Conservation (phyloP, 768 basidiomycete species). For the Lentinula edodes region DNA sequence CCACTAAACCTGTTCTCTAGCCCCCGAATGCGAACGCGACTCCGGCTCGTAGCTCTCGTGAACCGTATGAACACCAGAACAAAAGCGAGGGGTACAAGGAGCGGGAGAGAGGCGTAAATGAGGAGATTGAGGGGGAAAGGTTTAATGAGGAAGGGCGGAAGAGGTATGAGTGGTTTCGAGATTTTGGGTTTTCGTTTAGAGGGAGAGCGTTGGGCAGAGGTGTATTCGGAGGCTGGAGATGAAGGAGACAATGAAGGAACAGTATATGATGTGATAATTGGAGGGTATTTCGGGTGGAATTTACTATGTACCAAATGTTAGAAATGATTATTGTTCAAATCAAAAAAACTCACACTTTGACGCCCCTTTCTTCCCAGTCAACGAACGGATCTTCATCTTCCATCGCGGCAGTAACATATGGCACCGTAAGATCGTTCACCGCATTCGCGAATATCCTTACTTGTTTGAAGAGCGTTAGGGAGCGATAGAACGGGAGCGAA, state of each 20-base stretch:
- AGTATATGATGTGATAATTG: neutral
- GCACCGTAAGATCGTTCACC: slow-evolving; percentile 80
- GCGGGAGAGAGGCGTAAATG: slow-evolving; percentile 50
- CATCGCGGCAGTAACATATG: slow-evolving; percentile 75
- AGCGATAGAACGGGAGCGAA: slow-evolving; percentile 69
- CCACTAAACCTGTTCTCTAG: slow-evolving; percentile 45
- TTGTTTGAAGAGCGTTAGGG: slow-evolving; percentile 58
- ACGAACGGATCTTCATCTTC: slow-evolving; percentile 64
- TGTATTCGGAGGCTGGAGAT: neutral
- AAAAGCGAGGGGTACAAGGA: slow-evolving; percentile 60
- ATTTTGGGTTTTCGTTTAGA: too few relatives aligned
- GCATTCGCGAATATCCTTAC: slow-evolving; percentile 80
- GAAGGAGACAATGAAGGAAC: too few relatives aligned
- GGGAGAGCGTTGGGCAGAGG: neutral
- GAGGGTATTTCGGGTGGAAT: too few relatives aligned
- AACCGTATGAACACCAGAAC: slow-evolving; percentile 50
- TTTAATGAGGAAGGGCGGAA: neutral
- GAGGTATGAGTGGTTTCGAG: neutral
- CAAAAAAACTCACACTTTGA: slow-evolving; percentile 36
- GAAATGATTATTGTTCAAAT: slow-evolving; percentile 3
- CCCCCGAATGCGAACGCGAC: slow-evolving; percentile 56
- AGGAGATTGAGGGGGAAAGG: slow-evolving; percentile 21
- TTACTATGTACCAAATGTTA: too few relatives aligned
- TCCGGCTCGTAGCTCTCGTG: slow-evolving; percentile 49
- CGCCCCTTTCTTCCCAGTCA: slow-evolving; percentile 54